A percentile compares a stretch with the other conserved stretches of the same genome.
Evolutionary conservation across 352 stramenopile genomes (phyloP).

Genomic region (Globisporangium echinulatum): DNA sequence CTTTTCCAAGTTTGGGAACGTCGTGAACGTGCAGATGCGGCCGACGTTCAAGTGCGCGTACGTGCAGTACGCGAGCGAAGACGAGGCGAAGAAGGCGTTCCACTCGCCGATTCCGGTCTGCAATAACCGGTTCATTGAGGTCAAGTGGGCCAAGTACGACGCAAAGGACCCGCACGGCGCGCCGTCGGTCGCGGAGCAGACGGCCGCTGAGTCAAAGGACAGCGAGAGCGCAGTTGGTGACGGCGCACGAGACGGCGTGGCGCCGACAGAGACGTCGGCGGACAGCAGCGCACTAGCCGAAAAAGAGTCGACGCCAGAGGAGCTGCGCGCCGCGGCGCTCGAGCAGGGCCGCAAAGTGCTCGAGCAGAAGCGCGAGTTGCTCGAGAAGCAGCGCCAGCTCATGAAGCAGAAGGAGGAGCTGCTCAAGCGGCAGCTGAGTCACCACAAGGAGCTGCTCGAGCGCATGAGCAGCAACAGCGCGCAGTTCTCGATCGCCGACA

Average conservation of each 20-base stretch:
- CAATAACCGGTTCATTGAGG: constrained; percentile 87
- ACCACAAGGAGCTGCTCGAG: constrained; percentile 79
- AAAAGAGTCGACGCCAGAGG: constrained; percentile 67
- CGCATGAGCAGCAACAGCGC: constrained; percentile 75
- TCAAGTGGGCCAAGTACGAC: constrained; percentile 84
- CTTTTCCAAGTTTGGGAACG: constrained; percentile 85
- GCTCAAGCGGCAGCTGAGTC: constrained; percentile 71
- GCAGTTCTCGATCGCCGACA: constrained; percentile 62
- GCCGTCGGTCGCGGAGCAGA: constrained; percentile 28
- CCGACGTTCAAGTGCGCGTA: constrained; percentile 75
- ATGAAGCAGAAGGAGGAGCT: constrained; percentile 82
- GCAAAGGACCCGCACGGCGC: constrained; percentile 56
- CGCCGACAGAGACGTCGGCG: background rate
- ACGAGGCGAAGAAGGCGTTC: constrained; percentile 81
- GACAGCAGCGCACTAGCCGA: constrained; percentile 26
- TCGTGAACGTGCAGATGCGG: constrained; percentile 87
- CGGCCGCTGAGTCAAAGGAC: constrained; percentile 25
- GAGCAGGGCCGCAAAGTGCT: constrained; percentile 78
- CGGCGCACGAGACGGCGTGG: background rate
- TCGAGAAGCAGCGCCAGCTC: constrained; percentile 78
- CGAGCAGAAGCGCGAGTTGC: constrained; percentile 80
- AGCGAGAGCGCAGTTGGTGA: constrained; percentile 14
- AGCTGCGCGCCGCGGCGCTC: constrained; percentile 60
- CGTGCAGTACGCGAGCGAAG: constrained; percentile 80
- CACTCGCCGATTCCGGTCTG: constrained; percentile 83